Evolutionary conservation across 2,329 filamentous ascomycete species (phyloP).

Genomic region (Sporothrix brunneoviolacea): DNA sequence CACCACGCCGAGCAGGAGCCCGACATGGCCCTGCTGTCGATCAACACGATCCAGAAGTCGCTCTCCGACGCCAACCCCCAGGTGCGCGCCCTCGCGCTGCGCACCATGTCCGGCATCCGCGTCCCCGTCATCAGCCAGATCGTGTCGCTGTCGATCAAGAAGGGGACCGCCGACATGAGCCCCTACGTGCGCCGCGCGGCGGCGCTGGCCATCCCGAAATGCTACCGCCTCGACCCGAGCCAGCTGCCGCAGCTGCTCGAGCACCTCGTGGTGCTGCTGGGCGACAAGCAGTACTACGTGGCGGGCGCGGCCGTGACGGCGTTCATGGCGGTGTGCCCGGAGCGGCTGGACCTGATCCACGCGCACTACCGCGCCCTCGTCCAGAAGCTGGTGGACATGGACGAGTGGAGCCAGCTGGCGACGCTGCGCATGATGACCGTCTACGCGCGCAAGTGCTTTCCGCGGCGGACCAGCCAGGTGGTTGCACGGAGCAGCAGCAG

Average conservation of each 20-base stretch:
- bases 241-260: conserved; percentile 81
- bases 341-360: conserved; percentile 82
- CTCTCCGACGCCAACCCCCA: conserved; percentile 88
- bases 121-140: conserved; percentile 98
- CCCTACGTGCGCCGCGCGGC: conserved; percentile 88
- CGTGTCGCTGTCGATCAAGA: conserved; percentile 90
- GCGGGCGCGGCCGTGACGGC: conserved; percentile 85
- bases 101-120: conserved; percentile 95
- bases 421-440: conserved; percentile 73
- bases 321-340: conserved; percentile 83
- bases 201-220: conserved; percentile 90
- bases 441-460: conserved; percentile 86
- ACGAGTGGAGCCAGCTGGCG: conserved; percentile 93
- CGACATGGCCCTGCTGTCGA: conserved; percentile 88
- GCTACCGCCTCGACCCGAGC: conserved; percentile 80
- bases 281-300: conserved; percentile 94
- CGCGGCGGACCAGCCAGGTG: conserved; percentile 49
- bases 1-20: conserved; percentile 95
- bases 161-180: conserved; percentile 89
- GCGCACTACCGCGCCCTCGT: conserved; percentile 79
- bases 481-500: background rate
- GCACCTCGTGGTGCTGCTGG: conserved; percentile 69
- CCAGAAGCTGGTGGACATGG: conserved; percentile 94
- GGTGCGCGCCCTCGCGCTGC: conserved; percentile 82
- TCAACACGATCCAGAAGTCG: conserved; percentile 98